These are phyloP conservation scores for Hypoxylon trugodes DNA, from an alignment of 495 filamentous ascomycete species.

Conservation along the genomic window DNA sequence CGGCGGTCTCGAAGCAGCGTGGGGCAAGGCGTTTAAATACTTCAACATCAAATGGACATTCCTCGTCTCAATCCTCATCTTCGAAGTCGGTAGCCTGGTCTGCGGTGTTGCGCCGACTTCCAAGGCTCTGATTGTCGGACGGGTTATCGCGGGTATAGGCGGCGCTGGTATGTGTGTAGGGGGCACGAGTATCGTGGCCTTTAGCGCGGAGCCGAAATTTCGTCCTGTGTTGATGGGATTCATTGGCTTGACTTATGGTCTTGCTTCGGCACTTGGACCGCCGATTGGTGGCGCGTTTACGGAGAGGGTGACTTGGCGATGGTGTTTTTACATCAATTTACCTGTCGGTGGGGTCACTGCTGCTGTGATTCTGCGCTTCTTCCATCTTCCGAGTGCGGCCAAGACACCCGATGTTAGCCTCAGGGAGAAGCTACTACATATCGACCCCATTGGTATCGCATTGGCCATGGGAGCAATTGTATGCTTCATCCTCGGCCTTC, in stretches of 20 bases:
- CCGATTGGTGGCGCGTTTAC: conserved; percentile 64
- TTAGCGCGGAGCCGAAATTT: conserved; percentile 50
- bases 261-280: conserved; percentile 51
- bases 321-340: conserved; percentile 64
- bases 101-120: conserved; percentile 80
- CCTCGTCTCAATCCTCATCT: conserved; percentile 54
- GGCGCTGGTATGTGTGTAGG: conserved; percentile 55
- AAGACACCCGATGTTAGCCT: background rate
- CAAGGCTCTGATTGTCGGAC: conserved; percentile 77
- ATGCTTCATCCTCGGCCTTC: conserved; percentile 54
- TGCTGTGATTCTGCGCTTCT: conserved; percentile 60
- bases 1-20: conserved; percentile 52
- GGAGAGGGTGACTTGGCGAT: conserved; percentile 56
- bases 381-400: conserved; percentile 52
- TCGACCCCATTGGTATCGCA: conserved; percentile 30
- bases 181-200: conserved; percentile 51
- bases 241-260: conserved; percentile 52
- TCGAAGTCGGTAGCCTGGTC: conserved; percentile 81
- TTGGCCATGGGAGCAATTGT: conserved; percentile 42
- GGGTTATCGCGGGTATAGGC: conserved; percentile 83
- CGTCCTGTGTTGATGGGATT: conserved; percentile 57
- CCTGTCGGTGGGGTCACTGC: conserved; percentile 50
- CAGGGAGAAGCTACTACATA: conserved; percentile 43
- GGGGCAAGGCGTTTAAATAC: conserved; percentile 55
- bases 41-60: background rate